Conservation (phyloP, 78 protist genomes). For the Pigoraptor vietnamica region DNA sequence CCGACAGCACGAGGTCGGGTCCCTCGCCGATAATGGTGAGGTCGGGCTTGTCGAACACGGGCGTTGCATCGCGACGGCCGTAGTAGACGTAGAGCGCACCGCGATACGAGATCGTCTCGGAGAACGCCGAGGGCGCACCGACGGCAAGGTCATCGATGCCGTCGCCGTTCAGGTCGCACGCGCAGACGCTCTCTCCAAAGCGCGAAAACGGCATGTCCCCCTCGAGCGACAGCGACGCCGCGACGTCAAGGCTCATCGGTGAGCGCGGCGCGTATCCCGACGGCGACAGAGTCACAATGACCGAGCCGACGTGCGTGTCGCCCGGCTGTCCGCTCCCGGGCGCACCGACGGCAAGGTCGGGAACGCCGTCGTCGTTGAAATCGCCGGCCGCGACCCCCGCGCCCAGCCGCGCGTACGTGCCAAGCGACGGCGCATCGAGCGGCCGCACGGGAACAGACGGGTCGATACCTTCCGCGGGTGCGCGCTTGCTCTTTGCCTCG, state of each 20-base stretch:
- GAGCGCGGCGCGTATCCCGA: background rate
- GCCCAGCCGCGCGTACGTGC: background rate
- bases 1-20: background rate
- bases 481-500: background rate
- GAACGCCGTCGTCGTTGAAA: conserved; percentile 5
- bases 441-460: background rate
- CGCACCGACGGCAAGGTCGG: background rate
- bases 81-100: background rate
- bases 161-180: conserved; percentile 5
- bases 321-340: background rate
- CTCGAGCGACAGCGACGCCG: background rate
- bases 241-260: background rate
- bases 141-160: conserved; percentile 13
- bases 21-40: background rate
- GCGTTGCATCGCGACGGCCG: background rate
- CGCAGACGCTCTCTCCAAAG: background rate
- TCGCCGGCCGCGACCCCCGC: background rate
- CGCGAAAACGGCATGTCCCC: background rate
- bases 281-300: background rate
- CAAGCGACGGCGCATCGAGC: background rate
- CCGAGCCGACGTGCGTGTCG: background rate
- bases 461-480: background rate
- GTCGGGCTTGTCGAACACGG: background rate
- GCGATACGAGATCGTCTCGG: background rate
- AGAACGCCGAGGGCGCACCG: background rate